Evolutionary conservation across 768 basidiomycete genomes (phyloP), one percentile per base, ranked within the genome.

Genomic region (Sporobolomyces phaffii): DNA sequence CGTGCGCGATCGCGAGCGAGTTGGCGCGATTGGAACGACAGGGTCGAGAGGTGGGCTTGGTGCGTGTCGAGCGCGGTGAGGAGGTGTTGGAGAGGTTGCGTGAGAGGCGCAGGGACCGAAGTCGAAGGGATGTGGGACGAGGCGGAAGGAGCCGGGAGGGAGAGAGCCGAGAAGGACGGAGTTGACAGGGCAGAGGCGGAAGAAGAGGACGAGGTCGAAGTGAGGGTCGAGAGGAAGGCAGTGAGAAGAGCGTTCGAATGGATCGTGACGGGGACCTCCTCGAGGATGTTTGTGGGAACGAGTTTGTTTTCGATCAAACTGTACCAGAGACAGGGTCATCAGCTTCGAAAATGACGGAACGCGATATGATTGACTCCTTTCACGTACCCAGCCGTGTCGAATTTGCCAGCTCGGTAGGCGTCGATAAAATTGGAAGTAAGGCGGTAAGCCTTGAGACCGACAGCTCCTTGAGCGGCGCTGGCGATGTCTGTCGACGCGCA

Each of bases 181-280:
- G 41, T 48, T n/a, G 60, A 53, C 22, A 65, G 53, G 15, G 65
- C 33, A 22, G 66, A 50, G 14, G 62, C 17, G 24, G 65, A n/a
- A 18, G 52, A 20, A 26, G 60, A 13, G 31, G 71, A 26, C 14
- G 72, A 43, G 2, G 67, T 53, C n/a, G 72, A 51, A 17, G 64
- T 60, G 26, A 69, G 65, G 45, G 72, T 73, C 41, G 73, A 69
- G 36, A 75, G 72, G 72, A 74, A 75, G 47, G 74, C 74, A 44
- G 72, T 69, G 7, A 75, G 65, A 52, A 73, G 71, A 17, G 73
- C 54, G 34, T 73, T 73, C 54, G 73, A 70, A 54, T 66, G 72
- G 40, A 75, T 65, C 34, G 67, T 56, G 43, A 75, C 74, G 40
- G 74, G 74, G 41, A 73, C 50, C 60, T 72, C 72, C 53, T 64